phyloP scores from a whole-genome alignment of 306 rosid genomes.

The Gastrolobium bilobum region DNA sequence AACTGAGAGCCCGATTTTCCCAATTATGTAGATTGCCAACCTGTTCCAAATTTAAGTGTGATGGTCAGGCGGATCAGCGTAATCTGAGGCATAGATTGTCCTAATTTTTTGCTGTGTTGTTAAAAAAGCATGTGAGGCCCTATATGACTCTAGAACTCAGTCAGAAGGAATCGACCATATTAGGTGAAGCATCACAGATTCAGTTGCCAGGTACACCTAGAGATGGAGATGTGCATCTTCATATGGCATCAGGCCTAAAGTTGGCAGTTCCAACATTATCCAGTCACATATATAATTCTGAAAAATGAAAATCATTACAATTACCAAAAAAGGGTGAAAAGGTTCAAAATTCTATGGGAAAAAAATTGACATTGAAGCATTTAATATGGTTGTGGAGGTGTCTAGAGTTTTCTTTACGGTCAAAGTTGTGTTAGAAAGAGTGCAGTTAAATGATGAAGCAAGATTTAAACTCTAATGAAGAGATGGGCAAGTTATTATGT shows the following conservation, averaged over 20 bases:
- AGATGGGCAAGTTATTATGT: not conserved
- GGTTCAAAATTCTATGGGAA: not conserved
- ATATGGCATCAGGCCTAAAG: not conserved
- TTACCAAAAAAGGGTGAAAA: not conserved
- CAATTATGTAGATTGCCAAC: too few species aligned
- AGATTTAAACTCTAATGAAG: not conserved
- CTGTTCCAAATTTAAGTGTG: too few species aligned
- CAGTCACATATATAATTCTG: not conserved
- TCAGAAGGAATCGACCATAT: not conserved
- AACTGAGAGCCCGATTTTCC: too few species aligned
- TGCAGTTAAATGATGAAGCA: not conserved
- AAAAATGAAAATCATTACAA: not conserved
- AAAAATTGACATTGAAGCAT: not conserved
- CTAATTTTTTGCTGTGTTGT: too few species aligned
- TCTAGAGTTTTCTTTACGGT: not conserved
- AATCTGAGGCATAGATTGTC: too few species aligned
- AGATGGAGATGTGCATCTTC: not conserved
- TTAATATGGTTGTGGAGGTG: not conserved
- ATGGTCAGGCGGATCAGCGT: too few species aligned
- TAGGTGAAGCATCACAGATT: not conserved
- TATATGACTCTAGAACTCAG: not conserved
- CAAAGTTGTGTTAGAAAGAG: not conserved
- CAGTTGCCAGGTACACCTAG: not conserved
- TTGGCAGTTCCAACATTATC: not conserved
- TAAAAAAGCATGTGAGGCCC: not conserved